These are phyloP conservation scores for Penicillium sp. DNA, from an alignment of 2,329 filamentous ascomycete species.

Conservation along the genomic window DNA sequence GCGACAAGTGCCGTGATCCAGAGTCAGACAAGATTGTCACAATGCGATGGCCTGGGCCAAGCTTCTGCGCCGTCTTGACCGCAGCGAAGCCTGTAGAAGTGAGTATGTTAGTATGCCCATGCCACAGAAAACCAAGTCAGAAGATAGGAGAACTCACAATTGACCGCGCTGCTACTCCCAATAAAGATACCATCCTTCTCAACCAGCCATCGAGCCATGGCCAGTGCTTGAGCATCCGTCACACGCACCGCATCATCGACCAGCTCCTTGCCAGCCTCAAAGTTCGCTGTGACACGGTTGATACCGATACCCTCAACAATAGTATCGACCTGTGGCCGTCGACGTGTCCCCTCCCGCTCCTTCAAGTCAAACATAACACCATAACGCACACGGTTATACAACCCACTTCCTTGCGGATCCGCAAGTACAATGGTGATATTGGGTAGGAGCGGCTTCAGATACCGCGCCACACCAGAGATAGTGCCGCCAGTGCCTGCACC, in stretches of 20 bases:
- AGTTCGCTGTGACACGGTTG: constrained; percentile 92
- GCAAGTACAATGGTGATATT: constrained; percentile 77
- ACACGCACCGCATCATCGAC: constrained; percentile 91
- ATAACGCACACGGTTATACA: constrained; percentile 90
- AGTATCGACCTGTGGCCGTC: constrained; percentile 89
- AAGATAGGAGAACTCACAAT: constrained; percentile 63
- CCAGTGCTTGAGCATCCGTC: constrained; percentile 83
- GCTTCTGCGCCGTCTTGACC: constrained; percentile 52
- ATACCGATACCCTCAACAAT: constrained; percentile 96
- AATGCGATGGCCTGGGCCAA: constrained; percentile 56
- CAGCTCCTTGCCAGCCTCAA: constrained; percentile 82
- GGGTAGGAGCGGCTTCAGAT: constrained; percentile 75
- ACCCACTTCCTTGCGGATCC: constrained; percentile 90
- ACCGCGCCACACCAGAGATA: constrained; percentile 82
- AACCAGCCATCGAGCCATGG: constrained; percentile 95
- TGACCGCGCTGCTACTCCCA: constrained; percentile 95
- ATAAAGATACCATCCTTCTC: constrained; percentile 95
- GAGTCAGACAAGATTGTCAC: constrained; percentile 58
- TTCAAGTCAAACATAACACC: constrained; percentile 94
- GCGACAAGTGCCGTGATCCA: constrained; percentile 58
- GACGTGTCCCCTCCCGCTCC: constrained; percentile 87
- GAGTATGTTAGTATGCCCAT: constrained; percentile 27
- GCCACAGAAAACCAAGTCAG: neutral
- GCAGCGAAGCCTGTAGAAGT: constrained; percentile 52
- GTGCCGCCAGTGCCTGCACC: constrained; percentile 96